These are phyloP conservation scores for Suaeda aralocaspica DNA, from an alignment of 148 eudicot genomes.

Conservation along the genomic window DNA sequence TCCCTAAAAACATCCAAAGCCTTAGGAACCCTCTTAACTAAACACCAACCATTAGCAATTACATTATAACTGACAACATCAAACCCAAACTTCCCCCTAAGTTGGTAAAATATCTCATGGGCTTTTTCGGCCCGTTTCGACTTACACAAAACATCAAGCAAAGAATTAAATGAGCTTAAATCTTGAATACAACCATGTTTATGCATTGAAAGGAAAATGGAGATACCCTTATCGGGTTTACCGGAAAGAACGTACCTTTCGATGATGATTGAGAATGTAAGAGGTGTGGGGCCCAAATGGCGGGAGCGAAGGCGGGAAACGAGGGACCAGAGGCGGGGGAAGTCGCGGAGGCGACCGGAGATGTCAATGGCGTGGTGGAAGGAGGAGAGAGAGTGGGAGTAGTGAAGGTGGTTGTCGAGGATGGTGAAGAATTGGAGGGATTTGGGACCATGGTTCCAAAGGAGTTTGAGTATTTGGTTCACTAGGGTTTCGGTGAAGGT, in stretches of 20 bases:
- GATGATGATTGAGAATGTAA: constrained; percentile 62
- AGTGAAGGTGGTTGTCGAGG: constrained; percentile 51
- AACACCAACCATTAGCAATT: constrained; percentile 87
- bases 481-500: constrained; percentile 51
- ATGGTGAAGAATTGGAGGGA: constrained; percentile 72
- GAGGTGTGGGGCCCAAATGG: constrained; percentile 60
- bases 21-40: constrained; percentile 54
- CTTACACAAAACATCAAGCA: constrained; percentile 78
- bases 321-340: constrained; percentile 44
- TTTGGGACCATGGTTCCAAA: constrained; percentile 92
- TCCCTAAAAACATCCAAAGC: constrained; percentile 80
- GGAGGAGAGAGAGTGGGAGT: constrained; percentile 51
- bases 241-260: constrained; percentile 75
- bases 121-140: constrained; percentile 74
- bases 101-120: constrained; percentile 42
- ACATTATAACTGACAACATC: constrained; percentile 56
- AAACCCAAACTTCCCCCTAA: constrained; percentile 42
- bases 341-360: constrained; percentile 62
- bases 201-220: constrained; percentile 73
- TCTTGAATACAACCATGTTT: constrained; percentile 52
- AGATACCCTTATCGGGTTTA: constrained; percentile 69
- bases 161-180: constrained; percentile 55
- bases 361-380: constrained; percentile 71
- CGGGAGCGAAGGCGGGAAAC: constrained; percentile 45
- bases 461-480: constrained; percentile 53